Conservation (phyloP, 1,284 basidiomycete genomes). For the Dichomitus squalens region DNA sequence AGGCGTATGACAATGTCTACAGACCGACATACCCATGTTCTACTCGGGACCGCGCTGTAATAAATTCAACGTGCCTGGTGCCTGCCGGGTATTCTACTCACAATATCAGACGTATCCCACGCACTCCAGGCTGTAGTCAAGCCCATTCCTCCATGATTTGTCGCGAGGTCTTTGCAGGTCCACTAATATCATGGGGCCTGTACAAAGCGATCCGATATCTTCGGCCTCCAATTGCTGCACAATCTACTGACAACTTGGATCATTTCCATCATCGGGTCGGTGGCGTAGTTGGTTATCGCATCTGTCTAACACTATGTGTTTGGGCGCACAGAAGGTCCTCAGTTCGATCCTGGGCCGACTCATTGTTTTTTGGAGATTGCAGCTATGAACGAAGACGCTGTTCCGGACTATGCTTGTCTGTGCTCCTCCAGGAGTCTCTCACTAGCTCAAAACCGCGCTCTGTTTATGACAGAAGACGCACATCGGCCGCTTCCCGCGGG, state of each 20-base stretch:
- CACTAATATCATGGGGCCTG: neutral
- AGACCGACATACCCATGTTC: neutral
- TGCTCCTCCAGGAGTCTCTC: no score
- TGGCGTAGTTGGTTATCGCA: slow-evolving; percentile 84
- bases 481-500: no score
- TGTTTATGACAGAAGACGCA: no score
- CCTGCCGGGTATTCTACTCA: slow-evolving; percentile 9
- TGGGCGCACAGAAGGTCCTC: no score
- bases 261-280: slow-evolving; percentile 17
- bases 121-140: neutral
- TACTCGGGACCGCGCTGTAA: neutral
- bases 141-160: neutral
- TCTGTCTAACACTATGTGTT: no score
- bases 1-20: no score
- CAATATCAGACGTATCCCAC: neutral
- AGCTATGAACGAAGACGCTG: no score
- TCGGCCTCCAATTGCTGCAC: neutral
- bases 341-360: no score
- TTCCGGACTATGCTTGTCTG: no score
- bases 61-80: slow-evolving; percentile 13
- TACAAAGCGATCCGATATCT: neutral
- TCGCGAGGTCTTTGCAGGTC: no score
- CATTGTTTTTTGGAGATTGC: no score
- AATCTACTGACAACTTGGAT: neutral
- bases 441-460: no score